Percentiles rank a stretch among this genome's conserved stretches.
Conservation (phyloP, 2,329 filamentous ascomycete species). For the Parascedosporium putredinis region DNA sequence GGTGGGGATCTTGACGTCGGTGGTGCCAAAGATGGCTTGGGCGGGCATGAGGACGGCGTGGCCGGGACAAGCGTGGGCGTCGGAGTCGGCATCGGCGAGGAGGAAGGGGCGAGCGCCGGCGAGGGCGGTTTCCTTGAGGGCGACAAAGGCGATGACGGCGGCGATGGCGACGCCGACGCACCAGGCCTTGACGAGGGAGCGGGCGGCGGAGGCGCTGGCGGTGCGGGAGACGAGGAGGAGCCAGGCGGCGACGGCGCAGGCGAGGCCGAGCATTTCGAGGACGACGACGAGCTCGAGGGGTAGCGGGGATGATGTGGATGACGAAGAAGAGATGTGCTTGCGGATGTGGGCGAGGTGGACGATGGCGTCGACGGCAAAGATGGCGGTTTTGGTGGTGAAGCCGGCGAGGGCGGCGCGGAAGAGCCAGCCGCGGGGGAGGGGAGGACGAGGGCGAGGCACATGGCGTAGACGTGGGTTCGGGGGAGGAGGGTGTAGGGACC, state of each 20-base stretch:
- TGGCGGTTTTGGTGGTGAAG: slow-evolving; percentile 10
- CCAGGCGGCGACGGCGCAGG: slow-evolving; percentile 11
- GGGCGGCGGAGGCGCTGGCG: slow-evolving; percentile 10
- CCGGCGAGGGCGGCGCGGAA: slow-evolving; percentile 13
- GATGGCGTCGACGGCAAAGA: slow-evolving; percentile 9
- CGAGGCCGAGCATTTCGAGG: slow-evolving; percentile 11
- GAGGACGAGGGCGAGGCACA: slow-evolving; percentile 8
- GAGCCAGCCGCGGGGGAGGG: slow-evolving; percentile 11
- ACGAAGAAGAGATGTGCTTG: not conserved
- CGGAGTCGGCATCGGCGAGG: no score
- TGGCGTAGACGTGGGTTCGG: slow-evolving; percentile 10
- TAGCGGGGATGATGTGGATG: not conserved
- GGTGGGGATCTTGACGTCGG: not conserved
- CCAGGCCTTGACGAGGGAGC: slow-evolving; percentile 11
- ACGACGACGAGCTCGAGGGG: slow-evolving; percentile 12
- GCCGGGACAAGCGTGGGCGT: no score
- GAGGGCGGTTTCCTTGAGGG: not conserved
- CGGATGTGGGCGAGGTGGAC: slow-evolving; percentile 6
- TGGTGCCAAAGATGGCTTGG: not conserved
- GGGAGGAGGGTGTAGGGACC: slow-evolving; percentile 11
- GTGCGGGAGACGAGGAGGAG: slow-evolving; percentile 10
- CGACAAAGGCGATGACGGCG: slow-evolving; percentile 7
- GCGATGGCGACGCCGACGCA: slow-evolving; percentile 9
- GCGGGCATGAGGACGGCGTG: not conserved
- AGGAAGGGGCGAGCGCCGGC: no score